phyloP scores from a whole-genome alignment of 805 yeast genomes.

The Ogataea salicorniae region DNA sequence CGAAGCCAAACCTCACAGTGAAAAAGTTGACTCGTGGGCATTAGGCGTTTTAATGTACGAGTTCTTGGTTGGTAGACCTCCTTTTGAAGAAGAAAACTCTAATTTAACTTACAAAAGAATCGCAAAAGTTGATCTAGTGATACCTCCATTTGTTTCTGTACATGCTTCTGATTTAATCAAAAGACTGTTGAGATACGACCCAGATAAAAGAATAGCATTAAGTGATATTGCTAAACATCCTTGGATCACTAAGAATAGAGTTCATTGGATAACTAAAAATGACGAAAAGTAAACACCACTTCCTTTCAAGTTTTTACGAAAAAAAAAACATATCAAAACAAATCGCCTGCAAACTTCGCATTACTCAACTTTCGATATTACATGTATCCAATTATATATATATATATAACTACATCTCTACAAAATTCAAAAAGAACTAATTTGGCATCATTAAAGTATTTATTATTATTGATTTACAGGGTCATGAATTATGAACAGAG shows the following conservation, averaged over 20 bases:
- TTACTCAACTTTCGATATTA: no score
- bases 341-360: background rate
- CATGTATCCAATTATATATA: no score
- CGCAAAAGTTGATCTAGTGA: constrained; percentile 64
- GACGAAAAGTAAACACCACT: background rate
- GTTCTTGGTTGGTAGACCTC: constrained; percentile 82
- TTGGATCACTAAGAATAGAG: constrained; percentile 69
- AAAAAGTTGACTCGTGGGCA: constrained; percentile 86
- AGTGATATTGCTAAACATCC: constrained; percentile 67
- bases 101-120: constrained; percentile 78
- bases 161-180: constrained; percentile 76
- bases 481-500: no score
- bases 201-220: constrained; percentile 59
- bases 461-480: no score
- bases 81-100: constrained; percentile 79
- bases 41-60: constrained; percentile 84
- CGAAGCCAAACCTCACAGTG: constrained; percentile 73
- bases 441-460: no score
- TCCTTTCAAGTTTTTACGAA: no score
- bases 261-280: constrained; percentile 44
- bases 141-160: constrained; percentile 63
- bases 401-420: no score
- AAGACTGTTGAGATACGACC: constrained; percentile 60
- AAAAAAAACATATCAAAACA: no score
- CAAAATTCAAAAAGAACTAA: no score